A percentile compares a stretch with the other conserved stretches of the same genome.
These are phyloP conservation scores for Syzygium syzygioides DNA, from an alignment of 441 rosid species.

Conservation along the genomic window DNA sequence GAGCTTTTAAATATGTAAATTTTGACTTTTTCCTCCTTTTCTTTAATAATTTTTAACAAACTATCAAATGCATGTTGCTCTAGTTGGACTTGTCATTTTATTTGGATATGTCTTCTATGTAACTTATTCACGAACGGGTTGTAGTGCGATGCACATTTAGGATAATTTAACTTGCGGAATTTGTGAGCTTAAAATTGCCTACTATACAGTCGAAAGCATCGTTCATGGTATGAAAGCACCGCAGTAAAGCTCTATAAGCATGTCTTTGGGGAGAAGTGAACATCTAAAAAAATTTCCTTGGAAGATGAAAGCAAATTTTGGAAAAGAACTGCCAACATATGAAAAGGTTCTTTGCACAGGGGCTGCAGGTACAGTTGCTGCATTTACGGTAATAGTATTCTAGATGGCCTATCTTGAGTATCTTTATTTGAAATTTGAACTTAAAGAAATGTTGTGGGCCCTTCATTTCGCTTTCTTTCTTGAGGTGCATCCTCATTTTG, in stretches of 20 bases:
- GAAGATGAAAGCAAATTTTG: neutral
- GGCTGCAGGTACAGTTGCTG: neutral
- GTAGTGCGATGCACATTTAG: neutral
- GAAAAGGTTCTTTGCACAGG: neutral
- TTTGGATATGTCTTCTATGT: neutral
- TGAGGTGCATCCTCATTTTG: neutral
- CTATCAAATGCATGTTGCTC: neutral
- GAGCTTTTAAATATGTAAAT: neutral
- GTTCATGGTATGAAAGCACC: neutral
- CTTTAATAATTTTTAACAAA: neutral
- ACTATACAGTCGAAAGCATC: neutral
- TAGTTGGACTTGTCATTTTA: neutral
- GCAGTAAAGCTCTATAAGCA: neutral
- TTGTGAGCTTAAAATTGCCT: no score
- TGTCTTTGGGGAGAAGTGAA: neutral
- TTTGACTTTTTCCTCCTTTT: neutral
- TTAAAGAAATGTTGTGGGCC: neutral
- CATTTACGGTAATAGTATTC: neutral
- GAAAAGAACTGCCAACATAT: neutral
- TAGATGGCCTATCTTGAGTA: neutral
- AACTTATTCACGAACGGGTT: neutral
- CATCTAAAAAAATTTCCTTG: neutral
- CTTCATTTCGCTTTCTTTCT: neutral
- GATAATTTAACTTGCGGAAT: neutral
- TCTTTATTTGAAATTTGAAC: neutral